Percentiles rank a stretch among this genome's conserved stretches.
phyloP scores from a whole-genome alignment of 1,139 yeast species.

The Yamadazyma atmosphaerica region DNA sequence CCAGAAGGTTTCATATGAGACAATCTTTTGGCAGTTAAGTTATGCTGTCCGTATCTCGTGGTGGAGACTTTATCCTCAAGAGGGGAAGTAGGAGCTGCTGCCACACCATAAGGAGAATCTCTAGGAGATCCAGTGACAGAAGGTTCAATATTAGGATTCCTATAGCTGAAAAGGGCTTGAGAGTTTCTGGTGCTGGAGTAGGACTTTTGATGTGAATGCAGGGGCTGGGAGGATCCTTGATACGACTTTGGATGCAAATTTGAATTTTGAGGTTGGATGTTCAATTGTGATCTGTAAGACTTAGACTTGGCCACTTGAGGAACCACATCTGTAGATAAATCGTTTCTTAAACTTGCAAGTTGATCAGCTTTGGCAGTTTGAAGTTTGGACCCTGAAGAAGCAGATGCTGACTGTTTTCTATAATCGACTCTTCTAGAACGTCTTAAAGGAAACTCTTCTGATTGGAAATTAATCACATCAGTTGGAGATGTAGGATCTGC shows the following conservation, averaged over 20 bases:
- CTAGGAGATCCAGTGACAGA: slow-evolving; percentile 9
- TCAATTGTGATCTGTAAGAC: background rate
- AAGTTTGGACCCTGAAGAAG: slow-evolving; percentile 26
- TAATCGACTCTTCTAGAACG: slow-evolving; percentile 46
- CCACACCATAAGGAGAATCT: slow-evolving; percentile 18
- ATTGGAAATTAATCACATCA: slow-evolving; percentile 9
- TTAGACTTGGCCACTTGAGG: slow-evolving; percentile 11
- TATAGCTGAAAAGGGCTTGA: slow-evolving; percentile 15
- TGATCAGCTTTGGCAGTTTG: slow-evolving; percentile 32
- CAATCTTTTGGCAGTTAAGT: slow-evolving; percentile 19
- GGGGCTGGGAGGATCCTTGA: background rate
- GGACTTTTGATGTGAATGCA: slow-evolving; percentile 5
- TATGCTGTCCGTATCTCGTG: slow-evolving; percentile 18
- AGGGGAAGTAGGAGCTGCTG: slow-evolving; percentile 15
- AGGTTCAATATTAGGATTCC: slow-evolving; percentile 15
- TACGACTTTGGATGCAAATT: background rate
- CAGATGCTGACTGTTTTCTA: slow-evolving; percentile 24
- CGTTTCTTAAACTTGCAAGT: slow-evolving; percentile 33
- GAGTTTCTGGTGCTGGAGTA: slow-evolving; percentile 12
- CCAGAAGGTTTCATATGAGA: slow-evolving; percentile 18
- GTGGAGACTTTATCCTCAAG: slow-evolving; percentile 18
- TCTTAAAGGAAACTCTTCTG: slow-evolving; percentile 35
- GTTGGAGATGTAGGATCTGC: slow-evolving; percentile 10
- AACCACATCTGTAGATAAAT: slow-evolving; percentile 17
- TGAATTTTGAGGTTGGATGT: background rate